These are phyloP conservation scores for Pleurotus djamor DNA, from an alignment of 768 basidiomycete species.

Conservation along the genomic window DNA sequence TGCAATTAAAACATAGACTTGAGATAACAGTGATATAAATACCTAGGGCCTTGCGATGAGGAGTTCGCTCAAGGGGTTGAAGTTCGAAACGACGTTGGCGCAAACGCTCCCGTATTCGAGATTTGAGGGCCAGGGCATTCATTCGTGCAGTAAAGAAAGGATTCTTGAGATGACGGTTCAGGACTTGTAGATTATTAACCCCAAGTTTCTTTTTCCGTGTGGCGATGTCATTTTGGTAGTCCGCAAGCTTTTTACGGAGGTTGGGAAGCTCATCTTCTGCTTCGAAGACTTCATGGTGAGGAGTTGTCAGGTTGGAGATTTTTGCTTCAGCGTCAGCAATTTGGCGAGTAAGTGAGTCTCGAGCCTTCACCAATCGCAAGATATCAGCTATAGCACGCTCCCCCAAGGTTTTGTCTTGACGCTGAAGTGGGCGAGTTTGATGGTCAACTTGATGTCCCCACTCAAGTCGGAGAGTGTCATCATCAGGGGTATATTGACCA, in stretches of 20 bases:
- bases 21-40: background rate
- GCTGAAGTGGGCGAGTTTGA: background rate
- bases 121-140: constrained; percentile 3
- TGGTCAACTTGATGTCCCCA: background rate
- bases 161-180: background rate
- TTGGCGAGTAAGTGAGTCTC: background rate
- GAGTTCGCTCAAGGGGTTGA: background rate
- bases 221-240: background rate
- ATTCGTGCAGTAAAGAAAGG: background rate
- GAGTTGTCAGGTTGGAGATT: background rate
- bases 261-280: background rate
- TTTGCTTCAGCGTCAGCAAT: background rate
- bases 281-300: background rate
- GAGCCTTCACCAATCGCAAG: background rate
- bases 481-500: background rate
- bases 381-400: constrained; percentile 2
- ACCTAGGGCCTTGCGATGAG: background rate
- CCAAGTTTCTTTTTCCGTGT: background rate
- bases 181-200: background rate
- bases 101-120: background rate
- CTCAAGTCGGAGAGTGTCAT: background rate
- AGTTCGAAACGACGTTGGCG: background rate
- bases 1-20: background rate
- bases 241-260: background rate
- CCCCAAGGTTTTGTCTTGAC: constrained; percentile 3